Conservation (phyloP, 495 filamentous ascomycete genomes). For the Talaromyces ruber region DNA sequence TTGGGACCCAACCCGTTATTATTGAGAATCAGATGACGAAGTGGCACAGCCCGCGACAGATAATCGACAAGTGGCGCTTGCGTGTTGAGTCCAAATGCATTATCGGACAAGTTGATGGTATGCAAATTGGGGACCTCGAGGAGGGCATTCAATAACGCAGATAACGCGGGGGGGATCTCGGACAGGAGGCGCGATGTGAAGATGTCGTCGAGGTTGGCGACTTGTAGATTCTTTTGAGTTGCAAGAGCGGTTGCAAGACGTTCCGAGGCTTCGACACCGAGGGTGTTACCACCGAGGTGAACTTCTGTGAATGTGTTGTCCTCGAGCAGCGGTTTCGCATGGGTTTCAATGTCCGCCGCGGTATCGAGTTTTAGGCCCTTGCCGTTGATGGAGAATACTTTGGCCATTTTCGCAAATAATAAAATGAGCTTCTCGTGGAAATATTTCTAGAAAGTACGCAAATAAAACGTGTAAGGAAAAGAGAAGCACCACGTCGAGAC, state of each 20-base stretch:
- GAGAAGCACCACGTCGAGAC: slow-evolving; percentile 4
- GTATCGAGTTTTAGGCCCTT: slow-evolving; percentile 86
- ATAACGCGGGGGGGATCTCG: slow-evolving; percentile 87
- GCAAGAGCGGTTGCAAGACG: slow-evolving; percentile 70
- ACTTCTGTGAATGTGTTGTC: slow-evolving; percentile 75
- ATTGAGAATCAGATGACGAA: slow-evolving; percentile 88
- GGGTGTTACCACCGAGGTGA: slow-evolving; percentile 76
- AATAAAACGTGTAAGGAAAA: slow-evolving; percentile 1
- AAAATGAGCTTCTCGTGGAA: background rate
- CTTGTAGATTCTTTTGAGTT: slow-evolving; percentile 71
- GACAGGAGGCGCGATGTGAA: slow-evolving; percentile 90
- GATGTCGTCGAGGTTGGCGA: slow-evolving; percentile 90
- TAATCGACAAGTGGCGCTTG: slow-evolving; percentile 77
- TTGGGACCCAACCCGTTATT: slow-evolving; percentile 96
- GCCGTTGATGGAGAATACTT: slow-evolving; percentile 84
- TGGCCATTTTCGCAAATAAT: slow-evolving; percentile 40
- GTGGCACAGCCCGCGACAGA: slow-evolving; percentile 72
- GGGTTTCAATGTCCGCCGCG: slow-evolving; percentile 75
- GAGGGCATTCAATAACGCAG: slow-evolving; percentile 74
- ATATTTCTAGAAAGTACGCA: background rate
- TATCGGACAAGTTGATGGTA: slow-evolving; percentile 93
- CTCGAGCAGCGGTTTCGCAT: slow-evolving; percentile 64
- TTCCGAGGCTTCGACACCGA: slow-evolving; percentile 80
- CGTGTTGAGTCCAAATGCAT: slow-evolving; percentile 93
- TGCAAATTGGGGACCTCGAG: slow-evolving; percentile 74